phyloP scores from a whole-genome alignment of 1,139 yeast genomes.

The Hyphopichia burtonii region DNA sequence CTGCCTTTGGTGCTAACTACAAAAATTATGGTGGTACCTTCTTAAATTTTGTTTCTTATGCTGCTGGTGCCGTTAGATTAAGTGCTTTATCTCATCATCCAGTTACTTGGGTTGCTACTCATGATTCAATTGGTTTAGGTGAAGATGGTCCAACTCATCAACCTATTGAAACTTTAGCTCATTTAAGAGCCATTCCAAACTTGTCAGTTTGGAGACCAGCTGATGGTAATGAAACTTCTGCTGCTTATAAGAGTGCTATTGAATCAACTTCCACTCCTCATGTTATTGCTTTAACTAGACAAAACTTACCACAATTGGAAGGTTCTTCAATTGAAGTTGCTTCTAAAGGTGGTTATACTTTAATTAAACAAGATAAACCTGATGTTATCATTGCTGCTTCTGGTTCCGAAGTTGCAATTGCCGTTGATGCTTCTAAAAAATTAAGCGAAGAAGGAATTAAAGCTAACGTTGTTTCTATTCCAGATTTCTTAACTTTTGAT shows the following conservation, averaged over 20 bases:
- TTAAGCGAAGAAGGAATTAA: constrained; percentile 63
- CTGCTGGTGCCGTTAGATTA: constrained; percentile 95
- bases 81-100: constrained; percentile 94
- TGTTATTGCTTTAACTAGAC: constrained; percentile 92
- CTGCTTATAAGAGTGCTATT: constrained; percentile 86
- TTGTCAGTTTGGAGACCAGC: constrained; percentile 99
- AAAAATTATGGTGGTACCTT: constrained; percentile 97
- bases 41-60: constrained; percentile 97
- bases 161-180: constrained; percentile 98
- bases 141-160: constrained; percentile 99
- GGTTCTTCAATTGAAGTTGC: constrained; percentile 94
- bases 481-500: constrained; percentile 92
- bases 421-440: constrained; percentile 77
- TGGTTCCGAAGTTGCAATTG: constrained; percentile 91
- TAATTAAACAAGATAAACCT: constrained; percentile 61
- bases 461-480: constrained; percentile 85
- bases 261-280: constrained; percentile 77
- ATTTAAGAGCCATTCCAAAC: constrained; percentile 97
- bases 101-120: constrained; percentile 96
- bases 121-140: constrained; percentile 98
- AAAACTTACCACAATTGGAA: constrained; percentile 94
- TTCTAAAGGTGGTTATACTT: constrained; percentile 89
- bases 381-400: constrained; percentile 83
- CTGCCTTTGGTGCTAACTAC: constrained; percentile 92
- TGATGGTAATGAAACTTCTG: constrained; percentile 98